Conservation (phyloP, 495 filamentous ascomycete species). For the Penicillium samsonianum region DNA sequence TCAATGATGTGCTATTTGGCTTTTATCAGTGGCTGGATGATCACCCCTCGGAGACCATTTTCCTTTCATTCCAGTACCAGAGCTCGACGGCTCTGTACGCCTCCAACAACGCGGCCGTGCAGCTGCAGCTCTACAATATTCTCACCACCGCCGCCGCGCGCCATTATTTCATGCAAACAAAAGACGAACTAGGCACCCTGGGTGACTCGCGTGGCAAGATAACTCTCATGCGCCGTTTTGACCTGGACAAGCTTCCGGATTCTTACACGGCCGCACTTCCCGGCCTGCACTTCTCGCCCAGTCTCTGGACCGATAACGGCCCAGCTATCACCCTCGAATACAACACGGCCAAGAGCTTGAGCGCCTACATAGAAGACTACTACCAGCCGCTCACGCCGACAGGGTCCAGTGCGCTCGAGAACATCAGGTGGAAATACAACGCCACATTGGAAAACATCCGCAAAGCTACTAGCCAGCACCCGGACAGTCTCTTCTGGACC, state of each 20-base stretch:
- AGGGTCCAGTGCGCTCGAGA: constrained; percentile 32
- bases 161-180: constrained; percentile 42
- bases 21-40: constrained; percentile 50
- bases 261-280: constrained; percentile 35
- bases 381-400: constrained; percentile 33
- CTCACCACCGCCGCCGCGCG: constrained; percentile 37
- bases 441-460: constrained; percentile 34
- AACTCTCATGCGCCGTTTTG: constrained; percentile 43
- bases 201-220: constrained; percentile 46
- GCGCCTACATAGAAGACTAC: constrained; percentile 49
- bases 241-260: constrained; percentile 35
- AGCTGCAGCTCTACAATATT: constrained; percentile 32
- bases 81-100: constrained; percentile 26
- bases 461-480: constrained; percentile 30
- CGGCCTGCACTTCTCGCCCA: constrained; percentile 44
- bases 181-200: constrained; percentile 38
- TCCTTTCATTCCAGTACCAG: constrained; percentile 47
- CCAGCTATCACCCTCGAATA: constrained; percentile 38
- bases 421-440: constrained; percentile 47
- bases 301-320: constrained; percentile 39
- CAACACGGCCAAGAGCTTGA: constrained; percentile 32
- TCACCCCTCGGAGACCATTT: constrained; percentile 36
- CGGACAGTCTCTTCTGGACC: constrained; percentile 49
- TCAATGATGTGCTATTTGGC: constrained; percentile 51
- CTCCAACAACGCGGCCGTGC: constrained; percentile 40